phyloP scores from a whole-genome alignment of 169 alveolate species.

The Plasmodium berghei region DNA sequence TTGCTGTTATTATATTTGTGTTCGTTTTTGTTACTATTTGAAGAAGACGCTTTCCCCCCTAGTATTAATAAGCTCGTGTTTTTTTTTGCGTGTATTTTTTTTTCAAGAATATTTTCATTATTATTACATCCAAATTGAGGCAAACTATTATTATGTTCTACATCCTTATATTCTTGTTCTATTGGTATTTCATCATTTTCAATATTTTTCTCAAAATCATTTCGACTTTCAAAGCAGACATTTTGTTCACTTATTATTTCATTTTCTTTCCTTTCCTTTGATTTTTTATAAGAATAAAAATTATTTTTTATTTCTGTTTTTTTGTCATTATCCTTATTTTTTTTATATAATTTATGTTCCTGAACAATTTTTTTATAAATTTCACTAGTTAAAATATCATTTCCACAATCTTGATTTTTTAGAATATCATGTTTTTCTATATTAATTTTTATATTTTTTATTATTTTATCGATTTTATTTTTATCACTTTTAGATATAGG shows the following conservation, averaged over 20 bases:
- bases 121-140: background rate
- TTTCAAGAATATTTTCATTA: background rate
- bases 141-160: background rate
- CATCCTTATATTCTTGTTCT: background rate
- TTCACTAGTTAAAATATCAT: conserved; percentile 25
- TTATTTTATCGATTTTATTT: background rate
- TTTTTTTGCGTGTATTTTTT: background rate
- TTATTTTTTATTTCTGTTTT: conserved; percentile 6
- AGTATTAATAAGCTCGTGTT: background rate
- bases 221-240: background rate
- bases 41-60: background rate
- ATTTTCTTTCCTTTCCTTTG: background rate
- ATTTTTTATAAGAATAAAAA: background rate
- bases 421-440: background rate
- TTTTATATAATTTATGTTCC: conserved; percentile 25
- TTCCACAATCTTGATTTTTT: background rate
- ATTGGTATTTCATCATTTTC: background rate
- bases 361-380: conserved; percentile 27
- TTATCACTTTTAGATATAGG: too few species aligned
- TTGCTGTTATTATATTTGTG: background rate
- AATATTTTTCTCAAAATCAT: background rate
- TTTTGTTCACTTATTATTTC: background rate
- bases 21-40: background rate
- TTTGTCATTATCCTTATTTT: background rate
- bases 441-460: background rate